These are phyloP conservation scores for Ramaria sp. DNA, from an alignment of 768 basidiomycete species.

Conservation along the genomic window DNA sequence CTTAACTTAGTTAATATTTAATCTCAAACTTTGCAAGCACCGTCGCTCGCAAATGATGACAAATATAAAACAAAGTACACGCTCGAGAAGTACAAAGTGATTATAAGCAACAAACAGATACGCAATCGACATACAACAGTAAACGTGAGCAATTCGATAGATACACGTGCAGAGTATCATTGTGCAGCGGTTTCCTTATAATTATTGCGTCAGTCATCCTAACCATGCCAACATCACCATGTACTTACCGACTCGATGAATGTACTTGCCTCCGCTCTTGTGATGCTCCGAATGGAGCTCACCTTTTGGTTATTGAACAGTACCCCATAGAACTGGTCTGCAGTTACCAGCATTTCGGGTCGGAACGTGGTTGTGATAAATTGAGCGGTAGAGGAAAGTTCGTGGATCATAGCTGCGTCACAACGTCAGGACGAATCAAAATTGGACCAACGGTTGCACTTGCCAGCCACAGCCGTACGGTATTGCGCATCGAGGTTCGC, in stretches of 20 bases:
- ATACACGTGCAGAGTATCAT: no score
- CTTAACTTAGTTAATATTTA: conserved; percentile 14
- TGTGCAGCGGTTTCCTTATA: conserved; percentile 5
- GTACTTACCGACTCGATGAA: conserved; percentile 56
- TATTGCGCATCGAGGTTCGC: conserved; percentile 97
- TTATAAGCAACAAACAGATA: neutral
- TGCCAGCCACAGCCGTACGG: conserved; percentile 90
- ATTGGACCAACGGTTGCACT: conserved; percentile 20
- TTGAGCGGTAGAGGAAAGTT: conserved; percentile 76
- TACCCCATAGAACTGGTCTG: conserved; percentile 96
- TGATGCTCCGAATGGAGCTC: conserved; percentile 78
- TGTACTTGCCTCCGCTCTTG: conserved; percentile 82
- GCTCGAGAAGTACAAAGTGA: conserved; percentile 1
- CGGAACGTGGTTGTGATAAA: conserved; percentile 99
- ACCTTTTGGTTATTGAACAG: conserved; percentile 95
- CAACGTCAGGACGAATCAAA: neutral
- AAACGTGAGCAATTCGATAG: no score
- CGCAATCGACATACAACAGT: neutral
- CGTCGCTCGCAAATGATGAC: no score
- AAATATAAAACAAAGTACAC: no score
- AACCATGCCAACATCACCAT: neutral
- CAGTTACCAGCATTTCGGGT: conserved; percentile 91
- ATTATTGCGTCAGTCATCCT: neutral
- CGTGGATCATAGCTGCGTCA: conserved; percentile 79
- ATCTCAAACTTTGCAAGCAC: no score